Evolutionary conservation across 805 yeast genomes (phyloP), one percentile per base, ranked within the genome.

Genomic region (Candida piceae): DNA sequence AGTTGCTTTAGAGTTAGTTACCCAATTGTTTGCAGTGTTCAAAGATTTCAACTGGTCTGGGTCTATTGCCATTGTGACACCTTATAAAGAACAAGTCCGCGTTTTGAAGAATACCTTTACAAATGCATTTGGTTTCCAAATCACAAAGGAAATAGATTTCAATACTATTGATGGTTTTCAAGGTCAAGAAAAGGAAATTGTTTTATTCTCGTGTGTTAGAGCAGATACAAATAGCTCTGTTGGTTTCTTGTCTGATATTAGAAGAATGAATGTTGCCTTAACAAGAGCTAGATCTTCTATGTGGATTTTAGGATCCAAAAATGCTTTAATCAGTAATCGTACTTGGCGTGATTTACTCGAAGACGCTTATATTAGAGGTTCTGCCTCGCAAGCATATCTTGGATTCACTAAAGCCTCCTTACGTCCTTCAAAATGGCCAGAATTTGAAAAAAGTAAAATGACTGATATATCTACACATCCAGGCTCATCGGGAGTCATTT

Each of bases 161-260:
- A 88, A 89, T 54, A 87, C 99, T 0, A 88, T 93, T 42, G 99
- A 93, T 70, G 98, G 97, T 1, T 93, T 89, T 57, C 99, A 88
- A 65, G 97, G 96, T 45, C 97, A 93, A 60, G 99, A 93, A 56
- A 93, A 90, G 59, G 97, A 90, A 45, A 77, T 93, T 32, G 86
- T 93, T 44, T 75, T 93, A 33, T 81, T 93, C 69, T 88, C 97
- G 0, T 90, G 97, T 75, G 99, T 93, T 4, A 75, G 98, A 51
- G 96, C 97, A 1, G 67, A 71, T 42, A 64, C 71, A 17, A 72
- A 78, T 32, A 29, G 12, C 12, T 16, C 29, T 23, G 86, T 90
- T 41, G 98, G 97, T 13, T 93, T 93, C 62, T 70, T 93, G 57
- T 80, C 83, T 32, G 99, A 93, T 62, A 72, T 80, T 26, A 74